Conservation (phyloP, 116 monocot genomes). For the Cymodocea nodosa region DNA sequence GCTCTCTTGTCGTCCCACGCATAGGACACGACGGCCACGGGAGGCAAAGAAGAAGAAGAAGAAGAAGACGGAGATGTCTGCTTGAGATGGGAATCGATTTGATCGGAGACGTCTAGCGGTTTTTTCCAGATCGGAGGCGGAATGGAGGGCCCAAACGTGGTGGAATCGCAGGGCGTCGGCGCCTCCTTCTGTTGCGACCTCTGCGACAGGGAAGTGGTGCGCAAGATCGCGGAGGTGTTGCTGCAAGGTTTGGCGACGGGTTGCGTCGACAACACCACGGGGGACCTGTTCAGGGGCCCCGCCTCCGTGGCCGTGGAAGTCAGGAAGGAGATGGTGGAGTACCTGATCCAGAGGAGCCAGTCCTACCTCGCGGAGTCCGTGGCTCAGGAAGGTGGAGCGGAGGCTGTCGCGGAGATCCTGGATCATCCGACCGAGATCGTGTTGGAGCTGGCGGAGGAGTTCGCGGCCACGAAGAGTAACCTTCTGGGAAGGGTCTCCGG, state of each 20-base stretch:
- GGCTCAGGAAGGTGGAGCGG: conserved; percentile 7
- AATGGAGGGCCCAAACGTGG: neutral
- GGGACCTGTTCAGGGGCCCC: conserved; percentile 43
- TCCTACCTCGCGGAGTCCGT: conserved; percentile 31
- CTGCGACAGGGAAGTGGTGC: conserved; percentile 47
- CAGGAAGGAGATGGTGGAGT: conserved; percentile 43
- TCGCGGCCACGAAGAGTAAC: conserved; percentile 34
- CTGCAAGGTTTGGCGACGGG: conserved; percentile 58
- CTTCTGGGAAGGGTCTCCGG: conserved; percentile 48
- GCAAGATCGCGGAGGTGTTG: conserved; percentile 48
- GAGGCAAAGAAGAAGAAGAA: too few relatives aligned
- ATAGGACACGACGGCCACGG: too few relatives aligned
- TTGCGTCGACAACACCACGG: conserved; percentile 61
- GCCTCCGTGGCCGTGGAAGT: conserved; percentile 39
- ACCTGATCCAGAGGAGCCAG: conserved; percentile 28
- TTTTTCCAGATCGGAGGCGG: neutral
- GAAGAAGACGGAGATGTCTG: too few relatives aligned
- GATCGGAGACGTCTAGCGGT: too few relatives aligned
- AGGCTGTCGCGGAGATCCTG: conserved; percentile 10
- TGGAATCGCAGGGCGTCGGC: neutral
- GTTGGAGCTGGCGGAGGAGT: conserved; percentile 49
- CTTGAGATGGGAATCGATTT: too few relatives aligned
- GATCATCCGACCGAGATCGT: conserved; percentile 21
- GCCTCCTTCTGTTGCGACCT: conserved; percentile 22
- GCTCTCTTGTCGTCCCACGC: too few relatives aligned